These are phyloP conservation scores for Byssothecium circinans DNA, from an alignment of 2,329 filamentous ascomycete genomes.

Conservation along the genomic window DNA sequence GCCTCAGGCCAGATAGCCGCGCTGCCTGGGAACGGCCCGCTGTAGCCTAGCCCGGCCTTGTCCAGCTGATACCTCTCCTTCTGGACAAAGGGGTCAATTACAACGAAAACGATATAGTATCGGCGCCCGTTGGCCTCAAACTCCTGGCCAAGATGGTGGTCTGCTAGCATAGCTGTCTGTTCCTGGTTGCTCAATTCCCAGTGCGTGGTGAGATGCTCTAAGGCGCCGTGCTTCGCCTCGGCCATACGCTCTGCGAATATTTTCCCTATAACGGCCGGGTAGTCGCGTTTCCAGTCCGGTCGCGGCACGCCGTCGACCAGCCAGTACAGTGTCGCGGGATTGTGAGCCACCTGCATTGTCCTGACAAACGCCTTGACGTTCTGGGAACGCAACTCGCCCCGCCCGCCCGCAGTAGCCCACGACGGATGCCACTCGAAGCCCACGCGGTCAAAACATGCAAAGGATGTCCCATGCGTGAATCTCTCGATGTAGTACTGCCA, in stretches of 20 bases:
- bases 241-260: constrained; percentile 5
- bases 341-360: too few species aligned
- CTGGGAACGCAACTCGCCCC: constrained; percentile 1
- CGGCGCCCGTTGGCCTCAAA: constrained; percentile 4
- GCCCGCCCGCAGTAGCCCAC: constrained; percentile 3
- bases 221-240: neutral
- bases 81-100: neutral
- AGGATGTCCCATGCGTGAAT: constrained; percentile 1
- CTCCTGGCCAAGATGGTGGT: constrained; percentile 4
- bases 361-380: neutral
- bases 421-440: constrained; percentile 7
- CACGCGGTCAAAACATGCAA: constrained; percentile 4
- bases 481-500: constrained; percentile 2
- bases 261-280: constrained; percentile 5
- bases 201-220: constrained; percentile 1
- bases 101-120: constrained; percentile 6
- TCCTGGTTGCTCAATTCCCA: neutral
- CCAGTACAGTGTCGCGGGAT: neutral
- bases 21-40: constrained; percentile 5
- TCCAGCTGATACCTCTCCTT: constrained; percentile 4
- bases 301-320: constrained; percentile 1
- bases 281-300: constrained; percentile 6
- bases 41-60: constrained; percentile 3
- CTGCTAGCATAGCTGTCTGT: constrained; percentile 4
- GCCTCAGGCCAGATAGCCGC: constrained; percentile 3